phyloP scores from a whole-genome alignment of 2,329 filamentous ascomycete species.

The Tolypocladium capitatum region DNA sequence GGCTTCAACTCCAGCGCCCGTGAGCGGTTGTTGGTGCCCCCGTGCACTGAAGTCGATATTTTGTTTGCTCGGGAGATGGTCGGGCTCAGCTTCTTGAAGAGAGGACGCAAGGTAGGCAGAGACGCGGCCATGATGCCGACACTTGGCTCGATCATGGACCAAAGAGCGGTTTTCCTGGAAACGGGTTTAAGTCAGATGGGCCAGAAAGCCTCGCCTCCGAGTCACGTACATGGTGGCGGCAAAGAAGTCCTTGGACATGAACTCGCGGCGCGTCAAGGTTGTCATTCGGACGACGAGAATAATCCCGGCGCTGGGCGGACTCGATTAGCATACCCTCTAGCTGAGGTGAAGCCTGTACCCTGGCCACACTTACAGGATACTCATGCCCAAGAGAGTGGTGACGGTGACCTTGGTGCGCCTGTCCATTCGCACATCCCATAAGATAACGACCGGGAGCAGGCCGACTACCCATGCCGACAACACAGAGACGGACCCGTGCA shows the following conservation, averaged over 20 bases:
- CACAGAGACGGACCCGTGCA: slow-evolving; percentile 1
- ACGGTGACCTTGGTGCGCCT: slow-evolving; percentile 2
- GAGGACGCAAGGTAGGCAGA: slow-evolving; percentile 3
- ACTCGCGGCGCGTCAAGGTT: neutral
- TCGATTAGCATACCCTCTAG: neutral
- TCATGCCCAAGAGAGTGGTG: slow-evolving; percentile 1
- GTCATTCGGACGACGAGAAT: slow-evolving; percentile 1
- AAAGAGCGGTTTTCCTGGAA: slow-evolving; percentile 2
- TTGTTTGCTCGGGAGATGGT: neutral
- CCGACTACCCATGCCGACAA: slow-evolving; percentile 2
- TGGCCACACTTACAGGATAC: slow-evolving; percentile 1
- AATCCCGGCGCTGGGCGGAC: slow-evolving; percentile 1
- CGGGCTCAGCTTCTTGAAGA: neutral
- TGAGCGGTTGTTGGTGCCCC: neutral
- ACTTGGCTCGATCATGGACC: slow-evolving; percentile 3
- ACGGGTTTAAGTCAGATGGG: neutral
- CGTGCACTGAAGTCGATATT: neutral
- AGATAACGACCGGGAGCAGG: slow-evolving; percentile 1
- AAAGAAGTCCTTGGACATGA: neutral
- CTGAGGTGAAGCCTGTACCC: neutral
- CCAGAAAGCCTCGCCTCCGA: no score
- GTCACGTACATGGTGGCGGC: neutral
- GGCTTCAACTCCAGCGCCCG: neutral
- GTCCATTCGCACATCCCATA: slow-evolving; percentile 1
- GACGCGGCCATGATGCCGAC: slow-evolving; percentile 3